Evolutionary conservation across 805 yeast genomes (phyloP), one percentile per base, ranked within the genome.

Genomic region (Yarrowia bubula): DNA sequence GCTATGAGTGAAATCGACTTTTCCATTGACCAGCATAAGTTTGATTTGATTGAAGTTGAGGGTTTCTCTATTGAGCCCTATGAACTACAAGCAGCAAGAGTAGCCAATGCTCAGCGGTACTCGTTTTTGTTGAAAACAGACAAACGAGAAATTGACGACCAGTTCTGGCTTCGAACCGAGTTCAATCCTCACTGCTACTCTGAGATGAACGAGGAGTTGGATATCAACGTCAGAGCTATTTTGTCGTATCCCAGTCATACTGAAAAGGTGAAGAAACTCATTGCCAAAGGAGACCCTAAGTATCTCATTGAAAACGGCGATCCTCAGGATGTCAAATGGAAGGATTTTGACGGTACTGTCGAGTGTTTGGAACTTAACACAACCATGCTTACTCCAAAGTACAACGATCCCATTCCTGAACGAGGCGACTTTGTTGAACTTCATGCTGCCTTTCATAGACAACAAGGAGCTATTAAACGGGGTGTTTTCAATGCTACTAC

Each of bases 51-150:
- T 5, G 80, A 77, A 60, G 77, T 75, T 0, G 79, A 77, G 42
- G 76, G 78, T 1, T 69, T 72, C 7, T 65, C 66, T 9, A 67
- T 71, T 3, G 67, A 66, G 60, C 76, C 77, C 0, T 28, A 69
- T 5, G 63, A 51, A 1, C 67, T 71, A 11, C 70, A 70, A 22
- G 70, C 68, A 31, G 67, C 75, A 1, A 68, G 72, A 8, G 66
- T 76, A 4, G 81, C 93, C 0, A 91, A 88, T 18, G 97, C 93
- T 9, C 97, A 92, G 77, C 80, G 98, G 72, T 84, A 88, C 72
- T 81, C 90, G 43, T 87, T 90, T 1, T 76, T 90, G 68, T 76
- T 91, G 15, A 81, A 80, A 22, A 58, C 67, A 2, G 63, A 68
- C 28, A 14, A 66, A 71, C 5, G 75, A 71, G 67, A 67, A 39